These are phyloP conservation scores for Lonicera japonica DNA, from an alignment of 129 eudicot species.

Conservation along the genomic window DNA sequence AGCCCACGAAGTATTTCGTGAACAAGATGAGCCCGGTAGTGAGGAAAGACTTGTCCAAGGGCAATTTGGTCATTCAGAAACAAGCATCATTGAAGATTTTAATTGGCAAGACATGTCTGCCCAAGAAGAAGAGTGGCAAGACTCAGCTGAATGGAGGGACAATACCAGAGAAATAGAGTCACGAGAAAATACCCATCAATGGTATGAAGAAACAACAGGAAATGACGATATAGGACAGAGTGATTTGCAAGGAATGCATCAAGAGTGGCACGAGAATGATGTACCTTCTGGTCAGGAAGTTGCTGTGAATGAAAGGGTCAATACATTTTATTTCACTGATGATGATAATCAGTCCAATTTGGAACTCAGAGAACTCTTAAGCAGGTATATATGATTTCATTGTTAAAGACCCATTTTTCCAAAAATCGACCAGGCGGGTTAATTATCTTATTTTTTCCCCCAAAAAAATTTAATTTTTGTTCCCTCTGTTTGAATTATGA, in stretches of 20 bases:
- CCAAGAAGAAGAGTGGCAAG: constrained; percentile 39
- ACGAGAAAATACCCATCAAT: constrained; percentile 26
- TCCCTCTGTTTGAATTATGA: too few relatives aligned
- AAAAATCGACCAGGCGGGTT: too few relatives aligned
- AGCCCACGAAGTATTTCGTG: constrained; percentile 6
- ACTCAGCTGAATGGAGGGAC: constrained; percentile 27
- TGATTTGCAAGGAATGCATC: constrained; percentile 37
- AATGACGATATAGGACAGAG: constrained; percentile 23
- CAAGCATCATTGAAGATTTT: constrained; percentile 12
- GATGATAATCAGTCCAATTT: constrained; percentile 41
- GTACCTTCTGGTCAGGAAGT: constrained; percentile 34
- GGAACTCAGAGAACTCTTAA: constrained; percentile 67
- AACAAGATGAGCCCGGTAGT: constrained; percentile 11
- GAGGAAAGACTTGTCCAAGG: constrained; percentile 23
- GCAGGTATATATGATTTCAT: constrained; percentile 46
- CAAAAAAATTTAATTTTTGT: too few relatives aligned
- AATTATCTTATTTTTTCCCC: too few relatives aligned
- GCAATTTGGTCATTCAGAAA: constrained; percentile 19
- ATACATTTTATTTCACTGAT: constrained; percentile 42
- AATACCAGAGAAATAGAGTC: constrained; percentile 25
- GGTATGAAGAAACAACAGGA: constrained; percentile 24
- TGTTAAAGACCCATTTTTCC: background rate
- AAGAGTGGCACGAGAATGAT: constrained; percentile 43
- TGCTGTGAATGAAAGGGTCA: constrained; percentile 24
- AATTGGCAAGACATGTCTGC: constrained; percentile 25